phyloP scores from a whole-genome alignment of 768 basidiomycete genomes.

The Coprinopsis cinerea region DNA sequence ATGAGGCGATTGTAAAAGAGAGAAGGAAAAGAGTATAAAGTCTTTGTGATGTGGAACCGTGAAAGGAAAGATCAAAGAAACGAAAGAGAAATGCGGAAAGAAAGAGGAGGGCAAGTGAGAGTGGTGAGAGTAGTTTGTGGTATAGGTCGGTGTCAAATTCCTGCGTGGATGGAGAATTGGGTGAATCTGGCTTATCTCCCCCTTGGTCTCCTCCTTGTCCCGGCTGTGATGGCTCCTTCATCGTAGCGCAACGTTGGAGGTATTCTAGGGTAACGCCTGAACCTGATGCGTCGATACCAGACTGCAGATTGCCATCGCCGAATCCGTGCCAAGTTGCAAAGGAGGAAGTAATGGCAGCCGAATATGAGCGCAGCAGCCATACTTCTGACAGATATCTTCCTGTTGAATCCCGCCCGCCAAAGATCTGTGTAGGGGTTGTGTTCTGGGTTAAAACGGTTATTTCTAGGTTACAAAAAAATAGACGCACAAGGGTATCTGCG shows the following conservation, averaged over 20 bases:
- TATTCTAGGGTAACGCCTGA: constrained; percentile 59
- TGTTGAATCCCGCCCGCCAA: constrained; percentile 64
- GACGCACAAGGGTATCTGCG: constrained; percentile 59
- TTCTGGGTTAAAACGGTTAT: too few species aligned
- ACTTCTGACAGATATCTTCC: constrained; percentile 69
- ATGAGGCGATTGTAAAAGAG: constrained; percentile 37
- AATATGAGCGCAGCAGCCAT: constrained; percentile 74
- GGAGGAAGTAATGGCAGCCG: constrained; percentile 51
- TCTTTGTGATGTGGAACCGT: constrained; percentile 19
- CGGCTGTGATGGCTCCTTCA: constrained; percentile 14
- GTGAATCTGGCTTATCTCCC: constrained; percentile 20
- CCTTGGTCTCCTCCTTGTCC: constrained; percentile 11
- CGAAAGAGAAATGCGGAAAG: constrained; percentile 11
- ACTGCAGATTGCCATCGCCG: constrained; percentile 55
- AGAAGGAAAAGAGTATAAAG: constrained; percentile 26
- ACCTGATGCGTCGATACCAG: constrained; percentile 61
- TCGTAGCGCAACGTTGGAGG: constrained; percentile 52
- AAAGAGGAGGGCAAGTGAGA: constrained; percentile 31
- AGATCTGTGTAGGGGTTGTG: too few species aligned
- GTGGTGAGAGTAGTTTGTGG: constrained; percentile 40
- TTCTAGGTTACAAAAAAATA: too few species aligned
- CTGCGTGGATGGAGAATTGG: constrained; percentile 10
- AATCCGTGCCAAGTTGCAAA: constrained; percentile 57
- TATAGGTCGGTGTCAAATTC: constrained; percentile 31
- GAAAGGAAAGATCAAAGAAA: constrained; percentile 31